phyloP scores from a whole-genome alignment of 225 moss, liverwort and hornwort species.

The Physcomitrellopsis africana region DNA sequence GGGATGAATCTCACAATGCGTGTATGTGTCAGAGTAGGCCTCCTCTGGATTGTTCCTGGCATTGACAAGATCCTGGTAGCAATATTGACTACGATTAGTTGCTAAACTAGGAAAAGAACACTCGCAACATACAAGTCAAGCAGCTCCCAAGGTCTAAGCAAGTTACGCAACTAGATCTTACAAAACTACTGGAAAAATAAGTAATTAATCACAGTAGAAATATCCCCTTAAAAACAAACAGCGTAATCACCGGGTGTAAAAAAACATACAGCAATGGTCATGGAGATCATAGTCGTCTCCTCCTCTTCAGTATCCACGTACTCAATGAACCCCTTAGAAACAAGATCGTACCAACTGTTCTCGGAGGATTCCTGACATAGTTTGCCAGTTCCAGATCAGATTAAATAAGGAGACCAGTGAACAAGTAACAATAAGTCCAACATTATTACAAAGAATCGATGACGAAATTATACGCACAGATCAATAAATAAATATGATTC shows the following conservation, averaged over 20 bases:
- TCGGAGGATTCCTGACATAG: constrained; percentile 74
- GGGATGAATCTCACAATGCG: constrained; percentile 99
- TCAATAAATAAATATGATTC: constrained; percentile 16
- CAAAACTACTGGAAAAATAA: constrained; percentile 5
- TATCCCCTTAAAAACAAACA: constrained; percentile 9
- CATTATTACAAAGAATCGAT: constrained; percentile 6
- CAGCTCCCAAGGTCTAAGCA: background rate
- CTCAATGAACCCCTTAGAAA: constrained; percentile 95
- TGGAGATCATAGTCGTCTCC: constrained; percentile 99
- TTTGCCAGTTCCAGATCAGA: constrained; percentile 18
- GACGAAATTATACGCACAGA: background rate
- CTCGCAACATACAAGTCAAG: background rate
- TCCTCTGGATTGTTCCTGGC: constrained; percentile 96
- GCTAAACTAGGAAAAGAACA: background rate
- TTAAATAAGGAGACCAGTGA: background rate
- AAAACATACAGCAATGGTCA: constrained; percentile 86
- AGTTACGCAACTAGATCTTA: constrained; percentile 9
- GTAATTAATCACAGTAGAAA: constrained; percentile 17
- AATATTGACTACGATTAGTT: constrained; percentile 18
- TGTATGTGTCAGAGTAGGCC: constrained; percentile 95
- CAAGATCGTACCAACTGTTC: constrained; percentile 95
- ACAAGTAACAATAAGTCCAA: constrained; percentile 13
- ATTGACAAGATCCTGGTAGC: constrained; percentile 86
- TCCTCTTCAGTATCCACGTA: constrained; percentile 99
- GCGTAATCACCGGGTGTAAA: constrained; percentile 8